Base-by-base conservation (phyloP, 805 yeast species). In the Hanseniaspora lindneri region DNA sequence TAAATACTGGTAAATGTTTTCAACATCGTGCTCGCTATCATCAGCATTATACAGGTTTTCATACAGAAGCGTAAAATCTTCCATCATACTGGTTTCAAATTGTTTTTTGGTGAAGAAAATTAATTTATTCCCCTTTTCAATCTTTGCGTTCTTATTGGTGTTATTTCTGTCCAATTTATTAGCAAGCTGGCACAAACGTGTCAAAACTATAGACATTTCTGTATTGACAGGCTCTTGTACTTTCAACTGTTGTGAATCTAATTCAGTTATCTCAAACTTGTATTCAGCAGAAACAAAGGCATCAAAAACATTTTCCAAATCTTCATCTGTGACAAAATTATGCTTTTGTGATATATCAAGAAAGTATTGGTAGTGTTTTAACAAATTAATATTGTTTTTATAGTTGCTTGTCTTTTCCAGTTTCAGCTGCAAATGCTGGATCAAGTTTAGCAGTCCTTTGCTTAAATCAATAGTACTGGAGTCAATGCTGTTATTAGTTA, bases 401-500 rank as follows among this genome's bases (percentile, higher is more conserved):
- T 44, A 37, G 21, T 39, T 33, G 16, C 37, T 44, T 16, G 36
- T 37, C 28, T 35, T 44, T 4, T 29, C 42, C 13, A 44, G 19
- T 35, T 28, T 44, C 29, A 44, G 7, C 24, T 37, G 49, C 13
- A 44, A 13, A 19, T 27, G 36, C 10, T 44, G 40, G 9, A 44
- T 21, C 19, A 44, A 23, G n/a, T 30, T 44, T 10, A 44, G n/a
- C 7, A 44, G 24, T 1, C 49, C 49, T 35, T 44, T 40, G 8
- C 35, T 28, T 8, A 28, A 29, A 5, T 40, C 43, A 11, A 28
- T 16, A 11, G 17, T 19, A 10, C 10, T 28, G 11, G 5, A 6
- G n/a, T n/a, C 36, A 11, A n/a, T n/a, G 16, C 19, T 35, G 41
- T 43, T 43, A 17, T 35, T 43, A 13, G 68, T 32, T 4, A 44